Evolutionary conservation across 2,329 filamentous ascomycete genomes (phyloP).

Genomic region (Zymoseptoria pseudotritici): DNA sequence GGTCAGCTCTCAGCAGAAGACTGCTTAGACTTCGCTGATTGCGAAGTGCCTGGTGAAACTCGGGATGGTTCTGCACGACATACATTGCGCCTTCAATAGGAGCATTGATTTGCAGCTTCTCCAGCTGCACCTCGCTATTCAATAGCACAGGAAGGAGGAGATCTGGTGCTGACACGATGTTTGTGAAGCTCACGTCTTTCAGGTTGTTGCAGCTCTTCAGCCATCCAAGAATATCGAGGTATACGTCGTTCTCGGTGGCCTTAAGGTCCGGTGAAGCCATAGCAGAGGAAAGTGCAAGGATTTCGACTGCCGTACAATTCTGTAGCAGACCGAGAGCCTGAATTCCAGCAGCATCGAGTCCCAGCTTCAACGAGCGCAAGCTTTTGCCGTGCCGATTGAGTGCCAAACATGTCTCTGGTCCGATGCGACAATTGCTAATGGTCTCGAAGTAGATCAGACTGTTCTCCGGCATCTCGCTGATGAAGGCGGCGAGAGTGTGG

Average conservation of each 20-base stretch:
- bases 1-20: conserved; percentile 41
- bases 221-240: conserved; percentile 48
- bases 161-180: conserved; percentile 46
- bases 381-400: conserved; percentile 48
- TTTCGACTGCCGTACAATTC: conserved; percentile 43
- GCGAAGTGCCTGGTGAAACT: conserved; percentile 47
- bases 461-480: conserved; percentile 49
- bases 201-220: conserved; percentile 47
- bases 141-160: conserved; percentile 45
- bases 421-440: conserved; percentile 49
- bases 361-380: conserved; percentile 48
- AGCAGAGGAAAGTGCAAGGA: conserved; percentile 43
- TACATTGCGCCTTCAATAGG: conserved; percentile 36
- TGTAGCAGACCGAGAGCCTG: conserved; percentile 44
- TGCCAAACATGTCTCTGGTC: conserved; percentile 47
- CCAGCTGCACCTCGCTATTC: conserved; percentile 41
- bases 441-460: conserved; percentile 53
- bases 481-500: conserved; percentile 50
- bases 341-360: conserved; percentile 31
- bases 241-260: conserved; percentile 46
- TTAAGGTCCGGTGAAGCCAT: conserved; percentile 41
- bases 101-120: conserved; percentile 40
- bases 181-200: conserved; percentile 43
- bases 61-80: conserved; percentile 40
- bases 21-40: conserved; percentile 43